Conservation (phyloP, 805 yeast genomes). For the Candida nemodendra region DNA sequence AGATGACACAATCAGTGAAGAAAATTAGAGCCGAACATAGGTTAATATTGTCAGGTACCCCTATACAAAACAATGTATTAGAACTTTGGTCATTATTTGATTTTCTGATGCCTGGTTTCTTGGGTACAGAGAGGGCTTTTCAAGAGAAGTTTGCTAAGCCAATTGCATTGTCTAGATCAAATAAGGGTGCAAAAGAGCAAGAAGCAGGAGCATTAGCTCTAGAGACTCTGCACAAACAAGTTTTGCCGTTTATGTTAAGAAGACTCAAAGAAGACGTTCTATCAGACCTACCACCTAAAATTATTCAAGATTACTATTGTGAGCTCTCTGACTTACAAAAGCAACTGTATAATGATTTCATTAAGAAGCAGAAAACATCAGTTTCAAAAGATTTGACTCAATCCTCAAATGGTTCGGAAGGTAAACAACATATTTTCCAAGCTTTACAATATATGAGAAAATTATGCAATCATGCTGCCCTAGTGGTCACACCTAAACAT, state of each 20-base stretch:
- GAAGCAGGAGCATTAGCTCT: conserved; percentile 96
- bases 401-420: conserved; percentile 32
- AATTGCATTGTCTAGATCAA: conserved; percentile 87
- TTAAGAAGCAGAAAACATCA: conserved; percentile 72
- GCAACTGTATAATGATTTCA: conserved; percentile 84
- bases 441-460: conserved; percentile 97
- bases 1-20: conserved; percentile 86
- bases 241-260: conserved; percentile 91
- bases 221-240: conserved; percentile 95
- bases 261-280: conserved; percentile 94
- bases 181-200: conserved; percentile 89
- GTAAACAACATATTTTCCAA: conserved; percentile 92
- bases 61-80: conserved; percentile 94
- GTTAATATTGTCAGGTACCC: conserved; percentile 91
- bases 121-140: conserved; percentile 92
- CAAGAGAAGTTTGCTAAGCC: conserved; percentile 98
- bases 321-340: conserved; percentile 90
- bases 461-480: conserved; percentile 92
- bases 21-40: conserved; percentile 82
- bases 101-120: conserved; percentile 96
- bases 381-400: conserved; percentile 63
- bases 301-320: conserved; percentile 97
- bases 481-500: conserved; percentile 78
- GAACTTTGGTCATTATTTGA: conserved; percentile 98
- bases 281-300: conserved; percentile 95